phyloP scores from a whole-genome alignment of 1,284 basidiomycete species.

The Tetrapyrgos nigripes region DNA sequence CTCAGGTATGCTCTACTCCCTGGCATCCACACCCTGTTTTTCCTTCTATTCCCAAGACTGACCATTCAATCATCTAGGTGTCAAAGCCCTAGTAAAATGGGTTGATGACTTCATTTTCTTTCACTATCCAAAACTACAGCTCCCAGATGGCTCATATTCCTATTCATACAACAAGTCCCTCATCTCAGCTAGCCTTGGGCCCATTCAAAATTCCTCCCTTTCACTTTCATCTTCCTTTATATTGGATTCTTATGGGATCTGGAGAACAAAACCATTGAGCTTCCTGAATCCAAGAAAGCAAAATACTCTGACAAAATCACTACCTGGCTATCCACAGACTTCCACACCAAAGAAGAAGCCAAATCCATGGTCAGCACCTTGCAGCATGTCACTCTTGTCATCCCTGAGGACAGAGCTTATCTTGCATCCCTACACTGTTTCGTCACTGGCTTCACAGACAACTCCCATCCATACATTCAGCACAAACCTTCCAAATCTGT shows the following conservation, averaged over 20 bases:
- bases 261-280: conserved; percentile 25
- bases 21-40: too few species aligned
- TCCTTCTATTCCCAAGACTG: too few species aligned
- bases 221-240: conserved; percentile 36
- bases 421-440: conserved; percentile 18
- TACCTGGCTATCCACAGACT: background rate
- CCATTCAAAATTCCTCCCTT: conserved; percentile 31
- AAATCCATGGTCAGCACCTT: conserved; percentile 19
- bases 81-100: conserved; percentile 39
- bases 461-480: background rate
- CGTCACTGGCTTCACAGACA: conserved; percentile 9
- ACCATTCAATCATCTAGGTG: too few species aligned
- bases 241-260: conserved; percentile 48
- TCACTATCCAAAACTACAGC: conserved; percentile 4
- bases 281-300: conserved; percentile 32
- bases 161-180: conserved; percentile 19
- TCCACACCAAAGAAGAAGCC: background rate
- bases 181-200: conserved; percentile 40
- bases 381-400: conserved; percentile 18
- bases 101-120: conserved; percentile 42
- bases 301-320: conserved; percentile 9
- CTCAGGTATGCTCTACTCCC: too few species aligned
- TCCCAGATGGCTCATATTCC: background rate
- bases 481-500: conserved; percentile 19
- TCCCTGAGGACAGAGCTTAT: background rate